Base-by-base conservation (phyloP, 2,329 filamentous ascomycete species). In the Epichloe hybrida region DNA sequence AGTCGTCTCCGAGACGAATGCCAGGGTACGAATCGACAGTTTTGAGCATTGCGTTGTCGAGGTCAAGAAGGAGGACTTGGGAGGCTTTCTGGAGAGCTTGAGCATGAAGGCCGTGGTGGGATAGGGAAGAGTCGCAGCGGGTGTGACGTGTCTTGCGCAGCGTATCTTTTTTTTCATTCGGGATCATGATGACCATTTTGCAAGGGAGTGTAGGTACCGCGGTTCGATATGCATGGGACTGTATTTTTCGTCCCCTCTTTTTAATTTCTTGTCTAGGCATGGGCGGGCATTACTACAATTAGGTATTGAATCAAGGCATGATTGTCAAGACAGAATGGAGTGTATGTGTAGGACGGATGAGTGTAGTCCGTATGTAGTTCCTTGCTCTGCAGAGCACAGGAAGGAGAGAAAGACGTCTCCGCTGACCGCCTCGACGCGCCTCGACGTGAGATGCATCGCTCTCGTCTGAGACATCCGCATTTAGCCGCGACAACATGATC, bases 31-130 rank as follows among this genome's bases (percentile, higher is more conserved):
- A 53, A 94, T 96, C 63, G 93, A 98, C 68, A 94, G 87, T 66
- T 98, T 98, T 62, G 93, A 98, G 68, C 88, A 95, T 65, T 95
- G 88, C 61, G 93, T 97, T 7, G 90, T 97, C 45, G 93, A 98
- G 66, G 91, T 98, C n/a, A 84, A 84, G 69, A 96, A 95, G 72
- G 93, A 97, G 64, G 93, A 97, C 67, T 70, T 98, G 31, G 81
- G 81, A 82, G 88, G 84, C 0, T 98, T 98, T 65, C 72, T 98
- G 57, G 93, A 98, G 71, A 84, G 84, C 51, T 67, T 98, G 63
- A 96, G 90, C 68, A 84, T 89, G 77, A 95, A 94, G 76, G 83
- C 83, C 51, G 89, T 97, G 17, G 84, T 84, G 50, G 79, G 80
- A 42, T 84, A 63, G 34, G 3, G 13, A 6, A 6, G 13, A 21